Evolutionary conservation across 2,329 filamentous ascomycete genomes (phyloP).

Genomic region (Penicillium occitanis): DNA sequence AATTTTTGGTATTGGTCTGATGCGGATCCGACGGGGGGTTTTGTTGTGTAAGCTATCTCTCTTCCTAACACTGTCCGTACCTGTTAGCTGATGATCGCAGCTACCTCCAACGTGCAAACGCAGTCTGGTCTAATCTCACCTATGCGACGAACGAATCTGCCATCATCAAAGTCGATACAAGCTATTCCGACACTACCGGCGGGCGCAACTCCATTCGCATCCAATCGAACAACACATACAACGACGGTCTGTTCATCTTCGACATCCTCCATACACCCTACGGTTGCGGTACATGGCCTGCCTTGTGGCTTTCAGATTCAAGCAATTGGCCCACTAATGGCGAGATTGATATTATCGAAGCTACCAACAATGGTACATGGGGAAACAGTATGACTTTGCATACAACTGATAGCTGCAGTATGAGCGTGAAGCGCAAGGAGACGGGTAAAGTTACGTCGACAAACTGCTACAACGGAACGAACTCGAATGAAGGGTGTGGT

Average conservation of each 20-base stretch:
- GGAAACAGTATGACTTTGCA: conserved; percentile 64
- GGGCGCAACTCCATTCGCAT: conserved; percentile 65
- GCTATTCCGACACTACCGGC: conserved; percentile 56
- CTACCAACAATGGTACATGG: conserved; percentile 54
- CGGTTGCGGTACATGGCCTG: conserved; percentile 65
- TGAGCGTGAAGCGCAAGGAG: conserved; percentile 55
- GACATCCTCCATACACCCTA: conserved; percentile 64
- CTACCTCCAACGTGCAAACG: conserved; percentile 38
- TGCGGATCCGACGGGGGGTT: conserved; percentile 47
- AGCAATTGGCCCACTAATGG: conserved; percentile 63
- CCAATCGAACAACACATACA: conserved; percentile 60
- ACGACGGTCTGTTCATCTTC: conserved; percentile 66
- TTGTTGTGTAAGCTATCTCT: conserved; percentile 44
- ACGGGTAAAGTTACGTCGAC: conserved; percentile 45
- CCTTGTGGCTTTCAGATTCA: conserved; percentile 65
- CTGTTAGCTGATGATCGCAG: conserved; percentile 6
- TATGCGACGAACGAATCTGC: conserved; percentile 56
- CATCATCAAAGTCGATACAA: conserved; percentile 62
- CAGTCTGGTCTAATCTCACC: conserved; percentile 56
- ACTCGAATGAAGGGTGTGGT: conserved; percentile 59
- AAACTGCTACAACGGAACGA: conserved; percentile 54
- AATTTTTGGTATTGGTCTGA: conserved; percentile 48
- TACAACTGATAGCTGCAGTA: conserved; percentile 56
- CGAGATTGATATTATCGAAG: conserved; percentile 65
- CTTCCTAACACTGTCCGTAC: not conserved